phyloP scores from a whole-genome alignment of 208 protist genomes.

The Leishmania braziliensis region DNA sequence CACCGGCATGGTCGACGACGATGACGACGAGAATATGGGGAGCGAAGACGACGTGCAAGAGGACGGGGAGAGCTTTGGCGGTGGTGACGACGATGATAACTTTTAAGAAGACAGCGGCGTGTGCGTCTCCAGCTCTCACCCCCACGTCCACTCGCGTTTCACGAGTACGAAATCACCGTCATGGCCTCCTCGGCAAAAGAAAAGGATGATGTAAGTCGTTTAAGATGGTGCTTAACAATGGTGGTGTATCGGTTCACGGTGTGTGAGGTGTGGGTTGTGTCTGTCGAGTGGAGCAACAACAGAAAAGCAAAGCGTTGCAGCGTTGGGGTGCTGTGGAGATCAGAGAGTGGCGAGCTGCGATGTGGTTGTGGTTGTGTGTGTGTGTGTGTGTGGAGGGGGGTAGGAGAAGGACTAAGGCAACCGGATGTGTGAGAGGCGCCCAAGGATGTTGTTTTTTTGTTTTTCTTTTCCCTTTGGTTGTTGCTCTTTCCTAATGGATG shows the following conservation, averaged over 20 bases:
- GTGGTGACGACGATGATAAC: slow-evolving; percentile 50
- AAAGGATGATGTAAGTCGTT: not conserved
- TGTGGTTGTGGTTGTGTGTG: not conserved
- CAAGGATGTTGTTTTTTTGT: not conserved
- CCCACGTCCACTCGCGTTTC: not conserved
- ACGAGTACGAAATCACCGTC: not conserved
- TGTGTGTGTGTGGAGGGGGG: not conserved
- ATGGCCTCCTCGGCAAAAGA: not conserved
- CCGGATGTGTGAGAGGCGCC: too few relatives aligned
- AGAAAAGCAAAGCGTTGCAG: not conserved
- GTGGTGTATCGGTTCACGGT: not conserved
- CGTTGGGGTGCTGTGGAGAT: not conserved
- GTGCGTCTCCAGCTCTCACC: not conserved
- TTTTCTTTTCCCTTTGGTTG: not conserved
- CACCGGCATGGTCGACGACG: slow-evolving; percentile 40
- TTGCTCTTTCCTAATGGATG: too few relatives aligned
- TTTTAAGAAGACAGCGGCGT: slow-evolving; percentile 22
- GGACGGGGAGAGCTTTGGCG: slow-evolving; percentile 44
- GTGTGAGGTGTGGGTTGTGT: not conserved
- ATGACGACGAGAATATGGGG: slow-evolving; percentile 65
- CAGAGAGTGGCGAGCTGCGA: not conserved
- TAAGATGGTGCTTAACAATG: not conserved
- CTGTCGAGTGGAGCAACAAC: not conserved
- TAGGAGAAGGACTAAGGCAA: not conserved
- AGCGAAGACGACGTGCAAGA: slow-evolving; percentile 28